Evolutionary conservation across 169 alveolate genomes (phyloP).

Genomic region (Cryptosporidium sp.): DNA sequence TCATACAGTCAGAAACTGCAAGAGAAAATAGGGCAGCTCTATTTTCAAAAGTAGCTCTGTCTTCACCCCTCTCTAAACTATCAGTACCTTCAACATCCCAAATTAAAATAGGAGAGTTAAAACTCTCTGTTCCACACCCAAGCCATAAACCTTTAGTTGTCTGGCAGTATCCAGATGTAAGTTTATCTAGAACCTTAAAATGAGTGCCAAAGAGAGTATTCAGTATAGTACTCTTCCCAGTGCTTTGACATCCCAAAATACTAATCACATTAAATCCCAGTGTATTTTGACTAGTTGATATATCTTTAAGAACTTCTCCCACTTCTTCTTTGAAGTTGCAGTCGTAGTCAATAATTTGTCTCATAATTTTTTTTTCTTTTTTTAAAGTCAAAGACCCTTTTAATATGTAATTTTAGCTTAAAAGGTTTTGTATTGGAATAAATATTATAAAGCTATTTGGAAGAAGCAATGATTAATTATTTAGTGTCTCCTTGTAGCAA

Average conservation of each 20-base stretch:
- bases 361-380: conserved; percentile 8
- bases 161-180: conserved; percentile 88
- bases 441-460: not conserved
- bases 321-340: conserved; percentile 60
- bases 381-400: not conserved
- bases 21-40: conserved; percentile 89
- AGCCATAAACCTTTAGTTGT: conserved; percentile 93
- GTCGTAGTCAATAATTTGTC: conserved; percentile 72
- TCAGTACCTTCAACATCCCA: conserved; percentile 93
- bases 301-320: conserved; percentile 60
- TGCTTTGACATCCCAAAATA: conserved; percentile 91
- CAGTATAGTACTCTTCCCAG: conserved; percentile 92
- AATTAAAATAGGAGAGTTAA: conserved; percentile 80
- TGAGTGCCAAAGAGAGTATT: conserved; percentile 86
- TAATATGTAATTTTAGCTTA: not conserved
- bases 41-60: conserved; percentile 90
- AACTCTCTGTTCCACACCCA: conserved; percentile 53
- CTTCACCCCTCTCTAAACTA: conserved; percentile 90
- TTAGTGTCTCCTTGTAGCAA: not conserved
- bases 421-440: not conserved
- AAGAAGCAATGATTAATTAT: not conserved
- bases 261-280: conserved; percentile 87
- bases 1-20: conserved; percentile 90
- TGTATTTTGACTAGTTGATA: conserved; percentile 60
- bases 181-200: conserved; percentile 89